phyloP scores from a whole-genome alignment of 805 yeast species.

The Wickerhamiella qilinensis region DNA sequence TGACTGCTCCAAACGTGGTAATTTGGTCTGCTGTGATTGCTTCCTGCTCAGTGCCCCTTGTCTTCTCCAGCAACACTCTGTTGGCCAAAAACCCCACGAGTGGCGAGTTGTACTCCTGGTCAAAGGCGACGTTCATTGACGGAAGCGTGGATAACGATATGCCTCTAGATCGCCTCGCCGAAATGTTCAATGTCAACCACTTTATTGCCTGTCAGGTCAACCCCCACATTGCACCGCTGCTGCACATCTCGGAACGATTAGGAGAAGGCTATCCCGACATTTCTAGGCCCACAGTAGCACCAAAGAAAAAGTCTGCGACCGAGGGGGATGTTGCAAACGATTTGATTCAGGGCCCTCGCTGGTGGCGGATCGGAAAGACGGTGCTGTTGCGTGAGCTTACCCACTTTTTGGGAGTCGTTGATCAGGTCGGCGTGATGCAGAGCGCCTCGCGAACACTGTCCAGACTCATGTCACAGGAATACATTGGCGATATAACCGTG shows the following conservation, averaged over 20 bases:
- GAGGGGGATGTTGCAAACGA: slow-evolving; percentile 1
- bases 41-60: slow-evolving; percentile 85
- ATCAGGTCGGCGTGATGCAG: slow-evolving; percentile 63
- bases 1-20: slow-evolving; percentile 84
- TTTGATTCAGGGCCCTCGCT: not conserved
- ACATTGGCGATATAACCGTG: slow-evolving; percentile 88
- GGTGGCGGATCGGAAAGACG: slow-evolving; percentile 28
- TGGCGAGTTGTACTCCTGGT: slow-evolving; percentile 67
- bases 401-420: slow-evolving; percentile 56
- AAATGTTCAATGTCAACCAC: slow-evolving; percentile 95
- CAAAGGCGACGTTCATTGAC: slow-evolving; percentile 69
- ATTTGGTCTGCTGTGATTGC: slow-evolving; percentile 85
- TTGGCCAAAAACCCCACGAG: slow-evolving; percentile 69
- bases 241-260: slow-evolving; percentile 21
- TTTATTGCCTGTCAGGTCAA: slow-evolving; percentile 96
- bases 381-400: slow-evolving; percentile 53
- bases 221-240: slow-evolving; percentile 84
- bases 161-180: slow-evolving; percentile 78
- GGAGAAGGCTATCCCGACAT: not conserved
- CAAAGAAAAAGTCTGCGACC: not conserved
- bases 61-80: slow-evolving; percentile 73
- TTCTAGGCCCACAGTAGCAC: not conserved
- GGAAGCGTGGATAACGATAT: slow-evolving; percentile 93
- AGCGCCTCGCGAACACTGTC: slow-evolving; percentile 57
- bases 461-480: slow-evolving; percentile 68